A percentile compares a stretch with the other conserved stretches of the same genome.
Evolutionary conservation across 139 green algal genomes (phyloP).

Genomic region (Volvox africanus): DNA sequence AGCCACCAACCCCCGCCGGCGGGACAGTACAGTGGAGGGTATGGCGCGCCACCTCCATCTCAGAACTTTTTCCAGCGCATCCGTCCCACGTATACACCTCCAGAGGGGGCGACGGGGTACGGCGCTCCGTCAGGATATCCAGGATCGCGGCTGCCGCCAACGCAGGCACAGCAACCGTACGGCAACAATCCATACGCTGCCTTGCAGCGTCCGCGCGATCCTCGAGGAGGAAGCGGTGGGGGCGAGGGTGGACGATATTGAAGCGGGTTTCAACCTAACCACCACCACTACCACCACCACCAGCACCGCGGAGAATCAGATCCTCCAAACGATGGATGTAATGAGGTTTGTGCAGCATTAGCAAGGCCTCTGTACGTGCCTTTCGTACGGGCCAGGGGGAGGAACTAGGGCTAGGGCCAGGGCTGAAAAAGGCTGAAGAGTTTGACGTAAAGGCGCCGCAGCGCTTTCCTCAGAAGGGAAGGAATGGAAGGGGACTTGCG

Average conservation of each 20-base stretch:
- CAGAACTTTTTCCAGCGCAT: conserved; percentile 32
- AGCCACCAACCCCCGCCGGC: neutral
- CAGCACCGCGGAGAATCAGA: no score
- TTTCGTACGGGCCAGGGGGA: no score
- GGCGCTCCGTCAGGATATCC: conserved; percentile 13
- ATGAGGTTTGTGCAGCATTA: no score
- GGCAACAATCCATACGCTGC: conserved; percentile 42
- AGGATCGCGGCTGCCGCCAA: neutral
- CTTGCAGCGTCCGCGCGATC: conserved; percentile 38
- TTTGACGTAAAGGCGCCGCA: no score
- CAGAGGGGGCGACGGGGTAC: conserved; percentile 30
- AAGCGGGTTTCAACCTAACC: no score
- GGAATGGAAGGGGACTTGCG: no score
- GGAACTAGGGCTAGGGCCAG: no score
- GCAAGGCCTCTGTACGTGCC: no score
- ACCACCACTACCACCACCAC: no score
- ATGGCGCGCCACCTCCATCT: neutral
- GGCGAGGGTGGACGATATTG: neutral
- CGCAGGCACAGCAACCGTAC: neutral
- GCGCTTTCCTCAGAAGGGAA: no score
- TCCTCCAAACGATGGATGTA: no score
- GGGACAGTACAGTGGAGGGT: conserved; percentile 15
- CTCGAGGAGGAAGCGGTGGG: neutral
- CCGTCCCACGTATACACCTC: conserved; percentile 1
- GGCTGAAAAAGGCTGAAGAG: no score